These are phyloP conservation scores for Urtica urens DNA, from an alignment of 306 rosid genomes.

Conservation along the genomic window DNA sequence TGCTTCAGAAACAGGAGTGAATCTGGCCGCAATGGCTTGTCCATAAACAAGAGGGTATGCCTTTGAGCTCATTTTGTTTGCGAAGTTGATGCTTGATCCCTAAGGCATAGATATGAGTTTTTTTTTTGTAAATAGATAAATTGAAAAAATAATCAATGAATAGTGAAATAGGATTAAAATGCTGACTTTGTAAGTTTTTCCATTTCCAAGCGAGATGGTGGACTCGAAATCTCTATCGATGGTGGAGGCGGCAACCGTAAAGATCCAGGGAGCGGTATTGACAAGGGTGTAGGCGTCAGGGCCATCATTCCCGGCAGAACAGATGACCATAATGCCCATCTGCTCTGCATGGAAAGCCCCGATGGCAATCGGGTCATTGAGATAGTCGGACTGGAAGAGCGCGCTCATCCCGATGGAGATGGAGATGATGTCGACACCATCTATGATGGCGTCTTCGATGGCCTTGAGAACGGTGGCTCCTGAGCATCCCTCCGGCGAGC, in stretches of 20 bases:
- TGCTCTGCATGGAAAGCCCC: slow-evolving; percentile 92
- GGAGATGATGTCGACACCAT: slow-evolving; percentile 87
- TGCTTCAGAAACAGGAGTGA: slow-evolving; percentile 73
- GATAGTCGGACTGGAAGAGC: slow-evolving; percentile 47
- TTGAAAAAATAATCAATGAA: background rate
- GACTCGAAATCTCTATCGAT: slow-evolving; percentile 77
- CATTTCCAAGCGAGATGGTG: slow-evolving; percentile 57
- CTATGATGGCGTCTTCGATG: slow-evolving; percentile 76
- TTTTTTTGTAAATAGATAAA: slow-evolving; percentile 4
- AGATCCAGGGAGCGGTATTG: slow-evolving; percentile 87
- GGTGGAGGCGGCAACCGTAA: slow-evolving; percentile 86
- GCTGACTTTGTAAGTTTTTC: slow-evolving; percentile 42
- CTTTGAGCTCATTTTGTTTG: slow-evolving; percentile 50
- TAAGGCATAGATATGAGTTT: slow-evolving; percentile 9
- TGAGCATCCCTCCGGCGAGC: slow-evolving; percentile 67
- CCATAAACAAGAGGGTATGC: slow-evolving; percentile 62
- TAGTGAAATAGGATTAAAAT: background rate
- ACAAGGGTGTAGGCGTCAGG: slow-evolving; percentile 66
- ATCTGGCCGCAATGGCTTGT: slow-evolving; percentile 45
- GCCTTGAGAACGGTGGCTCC: slow-evolving; percentile 69
- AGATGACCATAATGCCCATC: slow-evolving; percentile 69
- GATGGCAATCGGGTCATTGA: slow-evolving; percentile 70
- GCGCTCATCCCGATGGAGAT: slow-evolving; percentile 72
- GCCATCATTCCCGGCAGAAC: slow-evolving; percentile 92
- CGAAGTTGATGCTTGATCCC: slow-evolving; percentile 73